These are phyloP conservation scores for Vanderwaltozyma yarrowii DNA, from an alignment of 805 yeast species.

Conservation along the genomic window DNA sequence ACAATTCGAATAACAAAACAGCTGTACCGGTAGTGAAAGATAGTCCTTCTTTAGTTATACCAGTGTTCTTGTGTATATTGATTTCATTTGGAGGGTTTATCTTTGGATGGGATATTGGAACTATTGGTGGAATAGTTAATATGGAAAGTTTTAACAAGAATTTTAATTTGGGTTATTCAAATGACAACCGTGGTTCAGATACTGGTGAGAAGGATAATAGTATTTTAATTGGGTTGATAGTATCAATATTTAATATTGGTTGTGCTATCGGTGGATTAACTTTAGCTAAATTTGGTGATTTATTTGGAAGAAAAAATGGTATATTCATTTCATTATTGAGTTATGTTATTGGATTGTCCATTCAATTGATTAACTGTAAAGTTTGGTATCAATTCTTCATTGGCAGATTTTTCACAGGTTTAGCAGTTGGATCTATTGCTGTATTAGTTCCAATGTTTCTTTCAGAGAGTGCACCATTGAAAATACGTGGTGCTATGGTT, in stretches of 20 bases:
- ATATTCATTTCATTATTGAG: constrained; percentile 43
- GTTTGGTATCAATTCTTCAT: constrained; percentile 53
- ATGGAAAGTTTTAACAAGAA: constrained; percentile 43
- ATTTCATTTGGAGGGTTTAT: constrained; percentile 65
- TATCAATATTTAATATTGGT: constrained; percentile 54
- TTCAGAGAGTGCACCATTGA: constrained; percentile 56
- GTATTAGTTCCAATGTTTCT: constrained; percentile 66
- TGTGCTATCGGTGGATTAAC: constrained; percentile 61
- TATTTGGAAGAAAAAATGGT: constrained; percentile 51
- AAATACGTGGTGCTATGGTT: constrained; percentile 58
- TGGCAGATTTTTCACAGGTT: constrained; percentile 61
- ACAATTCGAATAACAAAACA: no score
- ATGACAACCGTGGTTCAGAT: constrained; percentile 27
- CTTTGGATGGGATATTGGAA: constrained; percentile 70
- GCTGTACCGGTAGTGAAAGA: neutral
- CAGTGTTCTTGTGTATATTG: constrained; percentile 36
- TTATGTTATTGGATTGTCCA: constrained; percentile 47
- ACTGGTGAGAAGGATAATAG: constrained; percentile 8
- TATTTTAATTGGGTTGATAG: constrained; percentile 39
- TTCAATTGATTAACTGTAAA: constrained; percentile 42
- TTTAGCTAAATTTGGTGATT: constrained; percentile 49
- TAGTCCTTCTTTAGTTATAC: constrained; percentile 2
- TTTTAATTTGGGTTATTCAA: constrained; percentile 35
- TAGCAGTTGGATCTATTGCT: constrained; percentile 65
- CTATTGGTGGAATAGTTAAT: constrained; percentile 60